Conservation (phyloP, 2,329 filamentous ascomycete genomes). For the Fusarium sp. region DNA sequence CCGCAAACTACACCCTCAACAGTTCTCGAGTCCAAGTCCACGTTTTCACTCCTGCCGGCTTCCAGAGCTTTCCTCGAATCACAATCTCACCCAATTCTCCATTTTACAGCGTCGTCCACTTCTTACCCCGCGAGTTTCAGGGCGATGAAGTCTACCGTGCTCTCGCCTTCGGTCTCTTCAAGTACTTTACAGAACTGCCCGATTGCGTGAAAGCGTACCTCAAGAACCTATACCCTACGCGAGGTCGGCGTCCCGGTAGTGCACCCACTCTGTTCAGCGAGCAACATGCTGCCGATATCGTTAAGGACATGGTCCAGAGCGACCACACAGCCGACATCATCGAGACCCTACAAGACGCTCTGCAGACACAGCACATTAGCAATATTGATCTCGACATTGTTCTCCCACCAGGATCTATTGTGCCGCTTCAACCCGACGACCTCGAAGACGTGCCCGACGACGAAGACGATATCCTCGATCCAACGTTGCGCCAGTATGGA, state of each 20-base stretch:
- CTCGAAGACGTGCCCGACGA: slow-evolving; percentile 71
- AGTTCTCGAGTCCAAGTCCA: slow-evolving; percentile 96
- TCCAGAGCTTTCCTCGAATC: slow-evolving; percentile 89
- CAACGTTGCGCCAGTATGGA: slow-evolving; percentile 77
- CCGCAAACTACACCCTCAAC: slow-evolving; percentile 86
- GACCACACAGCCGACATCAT: slow-evolving; percentile 82
- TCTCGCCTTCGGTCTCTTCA: slow-evolving; percentile 90
- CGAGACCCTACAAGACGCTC: slow-evolving; percentile 77
- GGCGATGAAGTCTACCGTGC: slow-evolving; percentile 94
- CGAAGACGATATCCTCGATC: slow-evolving; percentile 75
- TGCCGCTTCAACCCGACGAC: slow-evolving; percentile 71
- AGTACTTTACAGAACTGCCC: slow-evolving; percentile 92
- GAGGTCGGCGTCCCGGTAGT: slow-evolving; percentile 71
- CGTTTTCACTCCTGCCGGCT: slow-evolving; percentile 88
- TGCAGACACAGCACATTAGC: slow-evolving; percentile 84
- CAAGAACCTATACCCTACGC: slow-evolving; percentile 68
- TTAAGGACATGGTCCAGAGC: slow-evolving; percentile 84
- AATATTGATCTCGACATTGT: slow-evolving; percentile 92
- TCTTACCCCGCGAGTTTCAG: slow-evolving; percentile 92
- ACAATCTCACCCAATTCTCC: slow-evolving; percentile 94
- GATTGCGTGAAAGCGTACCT: slow-evolving; percentile 80
- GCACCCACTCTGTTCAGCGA: slow-evolving; percentile 83
- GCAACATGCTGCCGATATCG: slow-evolving; percentile 91
- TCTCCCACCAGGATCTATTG: slow-evolving; percentile 81
- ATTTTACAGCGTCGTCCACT: slow-evolving; percentile 89